Base-by-base conservation (phyloP, 345 rosid genomes). In the Hevea brasiliensis region DNA sequence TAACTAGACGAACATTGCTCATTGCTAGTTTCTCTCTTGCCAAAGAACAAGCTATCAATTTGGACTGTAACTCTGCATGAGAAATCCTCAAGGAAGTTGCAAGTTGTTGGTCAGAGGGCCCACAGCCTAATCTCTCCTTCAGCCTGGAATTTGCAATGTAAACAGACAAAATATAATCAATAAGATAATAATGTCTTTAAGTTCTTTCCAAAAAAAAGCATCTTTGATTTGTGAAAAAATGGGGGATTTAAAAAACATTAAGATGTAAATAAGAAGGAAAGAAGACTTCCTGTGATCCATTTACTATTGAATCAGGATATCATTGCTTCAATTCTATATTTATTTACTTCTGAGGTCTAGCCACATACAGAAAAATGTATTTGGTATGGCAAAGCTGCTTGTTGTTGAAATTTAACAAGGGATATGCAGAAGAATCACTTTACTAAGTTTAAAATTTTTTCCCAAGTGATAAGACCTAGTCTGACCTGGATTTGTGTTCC, bases 1-100 rank as follows among this genome's bases (percentile, higher is more conserved):
- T 82, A 75, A 95, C 99, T 58, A 95, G 83, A 61, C 99, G 98
- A 60, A 95, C 97, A 76, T 95, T 95, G 85, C 94, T 90, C 99
- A 95, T 95, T 61, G 97, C 90, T 77, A 95, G 84, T 83, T 88
- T 95, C 74, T 92, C 98, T 80, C 90, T 90, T 0, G 99, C 99
- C 82, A 95, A 76, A 74, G 89, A 75, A 77, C 91, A 89, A 66
- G 90, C 94, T 51, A 92, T 88, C 76, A 78, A 65, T 70, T 76
- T 82, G 56, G 98, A 83, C 71, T 83, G 97, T 67, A 95, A 82
- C 82, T 89, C 90, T 20, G 91, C 59, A 18, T 90, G 88, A 77
- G 97, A 85, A 66, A 95, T 85, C 78, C 83, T 87, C 84, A 92
- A 83, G 72, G 94, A 92, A 76, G 80, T 72, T 23, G 99, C 94